Conservation (phyloP, 768 basidiomycete species). For the Mycena galopus region DNA sequence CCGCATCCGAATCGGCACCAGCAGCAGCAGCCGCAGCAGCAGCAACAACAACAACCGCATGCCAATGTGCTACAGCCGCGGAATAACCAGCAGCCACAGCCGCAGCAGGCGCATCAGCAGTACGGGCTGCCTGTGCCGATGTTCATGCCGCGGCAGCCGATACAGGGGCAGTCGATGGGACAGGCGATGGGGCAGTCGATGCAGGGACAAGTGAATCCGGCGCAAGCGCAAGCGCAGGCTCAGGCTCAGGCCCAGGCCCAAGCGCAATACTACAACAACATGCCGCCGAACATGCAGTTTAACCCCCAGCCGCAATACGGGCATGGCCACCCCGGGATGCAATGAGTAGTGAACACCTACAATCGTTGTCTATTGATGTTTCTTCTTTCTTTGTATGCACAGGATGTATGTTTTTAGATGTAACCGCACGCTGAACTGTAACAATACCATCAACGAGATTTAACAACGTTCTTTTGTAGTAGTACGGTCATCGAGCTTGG, state of each 20-base stretch:
- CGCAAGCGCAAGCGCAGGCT: slow-evolving; percentile 16
- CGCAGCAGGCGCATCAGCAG: slow-evolving; percentile 25
- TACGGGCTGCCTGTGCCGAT: slow-evolving; percentile 30
- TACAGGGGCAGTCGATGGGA: slow-evolving; percentile 25
- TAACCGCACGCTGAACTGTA: slow-evolving; percentile 28
- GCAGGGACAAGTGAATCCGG: slow-evolving; percentile 20
- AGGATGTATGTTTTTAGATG: slow-evolving; percentile 20
- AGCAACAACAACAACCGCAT: slow-evolving; percentile 23
- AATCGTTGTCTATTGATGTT: neutral
- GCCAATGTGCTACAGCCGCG: slow-evolving; percentile 25
- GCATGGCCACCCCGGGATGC: slow-evolving; percentile 27
- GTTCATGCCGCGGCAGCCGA: slow-evolving; percentile 27
- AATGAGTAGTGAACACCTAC: neutral
- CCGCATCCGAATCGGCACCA: slow-evolving; percentile 70
- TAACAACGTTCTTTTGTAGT: too few species aligned
- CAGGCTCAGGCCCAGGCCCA: slow-evolving; percentile 16
- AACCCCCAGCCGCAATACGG: slow-evolving; percentile 29
- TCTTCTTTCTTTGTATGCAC: neutral
- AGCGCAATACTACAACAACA: slow-evolving; percentile 26
- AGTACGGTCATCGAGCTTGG: too few species aligned
- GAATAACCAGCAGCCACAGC: slow-evolving; percentile 9
- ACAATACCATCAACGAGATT: too few species aligned
- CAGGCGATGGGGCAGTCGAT: slow-evolving; percentile 10
- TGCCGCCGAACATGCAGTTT: slow-evolving; percentile 13
- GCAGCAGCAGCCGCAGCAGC: slow-evolving; percentile 15